Evolutionary conservation across 2,329 filamentous ascomycete species (phyloP).

Genomic region (Colletotrichum siamense): DNA sequence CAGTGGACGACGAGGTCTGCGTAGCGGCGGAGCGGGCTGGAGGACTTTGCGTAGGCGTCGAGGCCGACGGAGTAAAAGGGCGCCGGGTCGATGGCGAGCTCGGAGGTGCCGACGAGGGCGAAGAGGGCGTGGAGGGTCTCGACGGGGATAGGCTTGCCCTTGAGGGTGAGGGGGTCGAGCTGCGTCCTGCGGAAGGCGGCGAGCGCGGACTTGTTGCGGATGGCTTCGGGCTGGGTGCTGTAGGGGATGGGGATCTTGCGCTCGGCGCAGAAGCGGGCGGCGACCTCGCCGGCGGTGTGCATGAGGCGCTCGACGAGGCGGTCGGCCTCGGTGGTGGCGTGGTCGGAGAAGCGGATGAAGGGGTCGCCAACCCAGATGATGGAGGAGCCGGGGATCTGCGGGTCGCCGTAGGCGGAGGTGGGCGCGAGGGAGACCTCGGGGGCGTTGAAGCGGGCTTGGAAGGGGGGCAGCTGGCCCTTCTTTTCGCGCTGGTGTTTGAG

Average conservation of each 20-base stretch:
- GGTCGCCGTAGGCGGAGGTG: constrained; percentile 18
- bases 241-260: constrained; percentile 66
- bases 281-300: constrained; percentile 67
- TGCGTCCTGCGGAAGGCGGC: constrained; percentile 41
- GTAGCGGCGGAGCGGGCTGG: constrained; percentile 70
- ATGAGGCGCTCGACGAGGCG: constrained; percentile 57
- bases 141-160: constrained; percentile 33
- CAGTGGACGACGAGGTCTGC: constrained; percentile 68
- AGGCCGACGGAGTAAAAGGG: constrained; percentile 64
- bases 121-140: constrained; percentile 35
- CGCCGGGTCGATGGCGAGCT: constrained; percentile 57
- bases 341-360: constrained; percentile 49
- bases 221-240: constrained; percentile 52
- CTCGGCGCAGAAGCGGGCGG: constrained; percentile 64
- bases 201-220: constrained; percentile 40
- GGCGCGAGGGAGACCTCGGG: constrained; percentile 49
- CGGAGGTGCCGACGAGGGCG: constrained; percentile 53
- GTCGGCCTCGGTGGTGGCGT: constrained; percentile 31
- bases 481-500: constrained; percentile 37
- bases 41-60: constrained; percentile 67
- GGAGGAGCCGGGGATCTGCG: constrained; percentile 25
- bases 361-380: constrained; percentile 51
- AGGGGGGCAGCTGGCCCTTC: constrained; percentile 19
- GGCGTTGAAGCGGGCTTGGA: background rate
- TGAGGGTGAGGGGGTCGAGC: constrained; percentile 39